These are phyloP conservation scores for Wickerhamiella siamensis DNA, from an alignment of 805 yeast genomes.

Conservation along the genomic window DNA sequence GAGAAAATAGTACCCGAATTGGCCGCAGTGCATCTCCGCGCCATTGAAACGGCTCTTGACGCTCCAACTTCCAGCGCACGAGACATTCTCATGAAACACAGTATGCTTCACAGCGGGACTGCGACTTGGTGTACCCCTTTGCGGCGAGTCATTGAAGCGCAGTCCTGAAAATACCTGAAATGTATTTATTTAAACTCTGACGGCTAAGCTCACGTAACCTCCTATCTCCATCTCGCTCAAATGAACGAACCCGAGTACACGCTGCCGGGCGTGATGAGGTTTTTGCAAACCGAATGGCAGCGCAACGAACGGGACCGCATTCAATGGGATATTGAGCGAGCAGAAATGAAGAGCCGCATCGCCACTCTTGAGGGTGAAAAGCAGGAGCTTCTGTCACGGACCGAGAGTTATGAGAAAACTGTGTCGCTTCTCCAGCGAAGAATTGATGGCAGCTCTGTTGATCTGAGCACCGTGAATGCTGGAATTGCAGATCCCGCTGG, in stretches of 20 bases:
- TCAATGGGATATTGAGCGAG: constrained; percentile 45
- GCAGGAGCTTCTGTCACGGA: constrained; percentile 24
- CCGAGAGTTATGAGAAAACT: constrained; percentile 18
- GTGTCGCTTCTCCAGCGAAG: constrained; percentile 20
- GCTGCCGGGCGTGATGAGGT: constrained; percentile 44
- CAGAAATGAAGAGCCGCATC: constrained; percentile 42
- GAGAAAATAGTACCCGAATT: constrained; percentile 4
- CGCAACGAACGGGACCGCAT: constrained; percentile 45
- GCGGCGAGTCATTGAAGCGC: constrained; percentile 35
- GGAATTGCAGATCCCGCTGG: not conserved
- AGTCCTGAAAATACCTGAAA: constrained; percentile 12
- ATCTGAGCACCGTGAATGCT: not conserved
- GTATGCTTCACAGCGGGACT: constrained; percentile 43
- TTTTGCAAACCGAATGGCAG: constrained; percentile 48
- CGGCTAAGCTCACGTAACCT: too few species aligned
- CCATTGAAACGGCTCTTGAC: constrained; percentile 8
- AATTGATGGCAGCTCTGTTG: not conserved
- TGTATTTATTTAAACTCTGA: not conserved
- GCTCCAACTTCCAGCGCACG: constrained; percentile 23
- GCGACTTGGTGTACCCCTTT: constrained; percentile 57
- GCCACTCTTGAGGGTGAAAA: constrained; percentile 42
- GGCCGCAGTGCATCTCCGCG: constrained; percentile 2
- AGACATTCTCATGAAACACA: constrained; percentile 33
- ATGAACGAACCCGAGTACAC: constrained; percentile 22
- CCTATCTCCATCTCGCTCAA: too few species aligned